phyloP scores from a whole-genome alignment of 108 stramenopile species.

The Skeletonema menzelii region DNA sequence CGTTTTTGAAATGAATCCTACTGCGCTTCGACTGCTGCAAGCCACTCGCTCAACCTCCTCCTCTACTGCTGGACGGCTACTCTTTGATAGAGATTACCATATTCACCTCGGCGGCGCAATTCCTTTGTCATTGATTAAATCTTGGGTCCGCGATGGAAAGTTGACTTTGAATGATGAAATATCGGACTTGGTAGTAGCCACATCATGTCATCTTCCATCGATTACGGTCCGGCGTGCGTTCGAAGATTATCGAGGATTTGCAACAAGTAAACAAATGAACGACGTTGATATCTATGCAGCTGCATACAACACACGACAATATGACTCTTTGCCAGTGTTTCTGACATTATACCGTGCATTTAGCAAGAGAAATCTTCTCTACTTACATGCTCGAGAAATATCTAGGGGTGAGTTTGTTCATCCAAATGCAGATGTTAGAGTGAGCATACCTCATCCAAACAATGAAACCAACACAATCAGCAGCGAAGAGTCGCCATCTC shows the following conservation, averaged over 20 bases:
- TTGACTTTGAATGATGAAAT: constrained; percentile 24
- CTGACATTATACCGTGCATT: constrained; percentile 38
- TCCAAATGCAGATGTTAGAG: constrained; percentile 26
- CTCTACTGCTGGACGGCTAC: constrained; percentile 7
- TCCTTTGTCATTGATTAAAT: constrained; percentile 3
- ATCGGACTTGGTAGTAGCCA: constrained; percentile 17
- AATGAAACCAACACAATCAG: not conserved
- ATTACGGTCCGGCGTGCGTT: constrained; percentile 24
- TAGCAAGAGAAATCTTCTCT: constrained; percentile 18
- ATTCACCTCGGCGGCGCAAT: constrained; percentile 32
- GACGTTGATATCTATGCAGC: not conserved
- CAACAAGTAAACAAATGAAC: not conserved
- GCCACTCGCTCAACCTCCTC: not conserved
- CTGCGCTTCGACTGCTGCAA: not conserved
- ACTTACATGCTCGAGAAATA: constrained; percentile 14
- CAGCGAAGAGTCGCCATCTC: constrained; percentile 3
- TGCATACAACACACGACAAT: constrained; percentile 13
- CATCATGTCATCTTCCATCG: not conserved
- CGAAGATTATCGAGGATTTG: constrained; percentile 8
- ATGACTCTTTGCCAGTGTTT: constrained; percentile 21
- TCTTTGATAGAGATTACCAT: constrained; percentile 29
- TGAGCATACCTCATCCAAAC: constrained; percentile 27
- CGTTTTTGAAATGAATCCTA: not conserved
- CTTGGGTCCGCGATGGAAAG: constrained; percentile 4
- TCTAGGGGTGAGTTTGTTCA: constrained; percentile 13